Conservation (phyloP, 2,329 filamentous ascomycete species). For the Lachnellula hyalina region DNA sequence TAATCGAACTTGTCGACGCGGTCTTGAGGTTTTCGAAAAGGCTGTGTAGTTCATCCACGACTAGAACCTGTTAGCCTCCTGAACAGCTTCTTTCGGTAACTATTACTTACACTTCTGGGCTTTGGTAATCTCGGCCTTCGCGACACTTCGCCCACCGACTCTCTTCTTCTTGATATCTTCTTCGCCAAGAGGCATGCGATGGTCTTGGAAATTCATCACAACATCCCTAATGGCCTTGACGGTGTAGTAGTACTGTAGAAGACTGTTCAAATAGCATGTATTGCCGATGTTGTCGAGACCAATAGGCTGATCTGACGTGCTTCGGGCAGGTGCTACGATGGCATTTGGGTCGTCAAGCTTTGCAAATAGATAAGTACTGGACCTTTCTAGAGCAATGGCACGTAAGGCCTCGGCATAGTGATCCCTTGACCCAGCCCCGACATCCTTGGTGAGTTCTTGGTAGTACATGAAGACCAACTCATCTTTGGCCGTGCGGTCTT, state of each 20-base stretch:
- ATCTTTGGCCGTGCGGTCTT: slow-evolving; percentile 23
- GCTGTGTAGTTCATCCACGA: slow-evolving; percentile 65
- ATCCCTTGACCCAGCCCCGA: slow-evolving; percentile 27
- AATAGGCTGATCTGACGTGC: slow-evolving; percentile 61
- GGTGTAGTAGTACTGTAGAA: slow-evolving; percentile 92
- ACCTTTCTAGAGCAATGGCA: slow-evolving; percentile 28
- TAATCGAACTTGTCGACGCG: slow-evolving; percentile 56
- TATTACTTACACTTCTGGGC: slow-evolving; percentile 68
- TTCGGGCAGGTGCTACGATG: slow-evolving; percentile 21
- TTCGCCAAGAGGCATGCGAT: slow-evolving; percentile 62
- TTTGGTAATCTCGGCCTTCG: slow-evolving; percentile 49
- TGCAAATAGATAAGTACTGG: slow-evolving; percentile 29
- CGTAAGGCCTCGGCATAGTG: slow-evolving; percentile 29
- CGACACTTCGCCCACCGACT: slow-evolving; percentile 68
- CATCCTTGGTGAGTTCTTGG: slow-evolving; percentile 24
- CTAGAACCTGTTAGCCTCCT: slow-evolving; percentile 38
- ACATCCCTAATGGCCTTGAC: slow-evolving; percentile 76
- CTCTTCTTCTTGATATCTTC: slow-evolving; percentile 59
- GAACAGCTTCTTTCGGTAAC: slow-evolving; percentile 10
- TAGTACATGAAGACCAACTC: slow-evolving; percentile 31
- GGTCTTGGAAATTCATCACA: slow-evolving; percentile 68
- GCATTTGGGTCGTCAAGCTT: slow-evolving; percentile 32
- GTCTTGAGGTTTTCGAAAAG: slow-evolving; percentile 68
- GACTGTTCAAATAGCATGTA: slow-evolving; percentile 95
- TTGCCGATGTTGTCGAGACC: slow-evolving; percentile 93